Conservation (phyloP, 73 alveolate species). For the Paramecium primaurelia region DNA sequence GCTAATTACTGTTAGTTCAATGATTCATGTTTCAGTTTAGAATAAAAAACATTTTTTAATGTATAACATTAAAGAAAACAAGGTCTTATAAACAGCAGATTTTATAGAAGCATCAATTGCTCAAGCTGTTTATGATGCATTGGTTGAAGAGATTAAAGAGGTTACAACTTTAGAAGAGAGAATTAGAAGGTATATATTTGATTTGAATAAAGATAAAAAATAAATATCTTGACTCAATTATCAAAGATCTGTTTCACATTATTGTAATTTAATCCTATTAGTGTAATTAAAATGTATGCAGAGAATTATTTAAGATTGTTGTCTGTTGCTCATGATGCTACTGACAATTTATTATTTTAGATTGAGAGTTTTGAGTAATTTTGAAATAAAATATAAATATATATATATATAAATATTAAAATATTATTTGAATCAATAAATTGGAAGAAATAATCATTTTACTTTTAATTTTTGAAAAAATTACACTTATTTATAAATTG, state of each 20-base stretch:
- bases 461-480: too few species aligned
- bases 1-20: background rate
- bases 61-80: background rate
- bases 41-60: background rate
- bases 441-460: background rate
- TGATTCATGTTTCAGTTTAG: background rate
- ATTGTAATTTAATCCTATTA: background rate
- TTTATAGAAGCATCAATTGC: background rate
- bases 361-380: background rate
- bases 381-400: background rate
- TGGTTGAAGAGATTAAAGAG: background rate
- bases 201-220: background rate
- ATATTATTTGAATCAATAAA: background rate
- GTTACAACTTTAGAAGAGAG: background rate
- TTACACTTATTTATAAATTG: background rate
- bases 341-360: background rate
- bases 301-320: background rate
- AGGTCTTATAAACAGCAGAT: constrained; percentile 1
- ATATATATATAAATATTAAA: background rate
- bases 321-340: background rate
- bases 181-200: background rate
- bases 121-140: background rate
- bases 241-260: background rate
- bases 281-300: background rate
- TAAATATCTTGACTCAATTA: background rate